A percentile compares a stretch with the other conserved stretches of the same genome.
Conservation (phyloP, 495 filamentous ascomycete genomes). For the Trichoderma orchidacearum region DNA sequence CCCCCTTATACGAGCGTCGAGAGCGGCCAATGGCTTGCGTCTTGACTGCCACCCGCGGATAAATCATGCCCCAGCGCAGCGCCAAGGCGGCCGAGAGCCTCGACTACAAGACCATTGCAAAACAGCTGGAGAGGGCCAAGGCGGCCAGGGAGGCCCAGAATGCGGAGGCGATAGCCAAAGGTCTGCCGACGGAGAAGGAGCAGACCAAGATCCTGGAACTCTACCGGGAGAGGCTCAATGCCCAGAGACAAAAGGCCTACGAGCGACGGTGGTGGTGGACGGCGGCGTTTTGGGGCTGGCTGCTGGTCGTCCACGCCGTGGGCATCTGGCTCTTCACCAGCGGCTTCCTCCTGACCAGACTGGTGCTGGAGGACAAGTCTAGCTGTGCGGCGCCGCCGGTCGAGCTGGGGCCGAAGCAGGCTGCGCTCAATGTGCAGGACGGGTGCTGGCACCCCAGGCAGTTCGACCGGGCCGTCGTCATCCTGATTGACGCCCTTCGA, state of each 20-base stretch:
- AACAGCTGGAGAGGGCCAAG: constrained; percentile 33
- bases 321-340: constrained; percentile 89
- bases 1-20: no score
- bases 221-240: constrained; percentile 24
- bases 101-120: constrained; percentile 29
- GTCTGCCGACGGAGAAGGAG: constrained; percentile 6
- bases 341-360: constrained; percentile 89
- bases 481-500: constrained; percentile 85
- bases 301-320: constrained; percentile 54
- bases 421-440: constrained; percentile 35
- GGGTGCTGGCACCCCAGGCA: constrained; percentile 95
- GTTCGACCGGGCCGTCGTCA: constrained; percentile 81
- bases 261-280: constrained; percentile 34
- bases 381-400: constrained; percentile 61
- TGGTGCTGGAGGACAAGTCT: constrained; percentile 85
- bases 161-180: background rate
- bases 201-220: constrained; percentile 13
- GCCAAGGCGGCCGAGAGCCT: constrained; percentile 11
- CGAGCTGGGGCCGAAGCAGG: constrained; percentile 22
- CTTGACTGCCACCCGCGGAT: background rate
- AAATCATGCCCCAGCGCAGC: background rate
- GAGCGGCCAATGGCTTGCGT: background rate
- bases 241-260: constrained; percentile 23
- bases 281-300: constrained; percentile 36
- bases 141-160: constrained; percentile 15